Conservation (phyloP, 208 protist species). For the Entamoeba moshkovskii region DNA sequence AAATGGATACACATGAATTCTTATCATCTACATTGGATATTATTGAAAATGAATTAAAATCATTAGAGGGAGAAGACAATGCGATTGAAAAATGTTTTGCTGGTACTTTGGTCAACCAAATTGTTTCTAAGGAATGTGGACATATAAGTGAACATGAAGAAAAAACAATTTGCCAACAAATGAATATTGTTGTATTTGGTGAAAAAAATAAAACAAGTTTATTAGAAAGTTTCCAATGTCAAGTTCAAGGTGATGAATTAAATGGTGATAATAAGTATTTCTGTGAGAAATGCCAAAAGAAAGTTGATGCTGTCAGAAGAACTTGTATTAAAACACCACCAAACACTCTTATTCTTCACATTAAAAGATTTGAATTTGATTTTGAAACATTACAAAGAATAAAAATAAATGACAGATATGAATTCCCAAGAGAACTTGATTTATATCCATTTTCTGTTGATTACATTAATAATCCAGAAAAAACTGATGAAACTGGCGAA, state of each 20-base stretch:
- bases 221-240: background rate
- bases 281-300: conserved; percentile 5
- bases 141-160: background rate
- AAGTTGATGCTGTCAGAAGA: background rate
- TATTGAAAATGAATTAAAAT: background rate
- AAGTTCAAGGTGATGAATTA: background rate
- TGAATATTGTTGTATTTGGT: background rate
- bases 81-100: background rate
- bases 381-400: conserved; percentile 4
- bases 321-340: background rate
- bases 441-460: background rate
- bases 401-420: conserved; percentile 10
- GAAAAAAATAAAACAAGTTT: background rate
- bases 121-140: background rate
- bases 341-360: conserved; percentile 13
- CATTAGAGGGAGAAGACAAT: background rate
- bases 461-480: background rate
- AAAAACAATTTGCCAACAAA: background rate
- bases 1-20: conserved; percentile 8
- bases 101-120: background rate
- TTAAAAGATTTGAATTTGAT: conserved; percentile 18
- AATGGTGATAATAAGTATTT: conserved; percentile 11
- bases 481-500: background rate
- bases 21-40: background rate
- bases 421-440: conserved; percentile 3